A percentile compares a stretch with the other conserved stretches of the same genome.
phyloP scores from a whole-genome alignment of 805 yeast genomes.

The Myxozyma neglecta region DNA sequence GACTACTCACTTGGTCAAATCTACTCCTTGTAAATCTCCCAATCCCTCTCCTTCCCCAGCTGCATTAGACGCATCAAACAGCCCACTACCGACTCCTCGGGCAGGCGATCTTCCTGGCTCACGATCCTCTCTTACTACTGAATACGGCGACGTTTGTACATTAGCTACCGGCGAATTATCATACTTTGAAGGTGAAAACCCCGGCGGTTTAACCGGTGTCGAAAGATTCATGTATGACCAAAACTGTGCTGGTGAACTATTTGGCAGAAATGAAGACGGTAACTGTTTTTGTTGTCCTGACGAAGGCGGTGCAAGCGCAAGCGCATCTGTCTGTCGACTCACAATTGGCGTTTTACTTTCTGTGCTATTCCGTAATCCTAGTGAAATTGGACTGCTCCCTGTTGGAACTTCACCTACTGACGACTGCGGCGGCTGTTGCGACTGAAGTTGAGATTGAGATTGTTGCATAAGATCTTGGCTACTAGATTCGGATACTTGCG shows the following conservation, averaged over 20 bases:
- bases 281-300: conserved; percentile 41
- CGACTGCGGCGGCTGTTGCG: background rate
- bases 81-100: conserved; percentile 1
- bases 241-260: conserved; percentile 77
- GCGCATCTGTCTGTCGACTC: conserved; percentile 25
- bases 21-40: conserved; percentile 51
- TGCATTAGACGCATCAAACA: conserved; percentile 22
- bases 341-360: conserved; percentile 29
- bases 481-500: conserved; percentile 1
- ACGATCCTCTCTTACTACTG: background rate
- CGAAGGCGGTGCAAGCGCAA: conserved; percentile 43
- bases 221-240: conserved; percentile 89
- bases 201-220: conserved; percentile 32
- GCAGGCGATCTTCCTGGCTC: conserved; percentile 1
- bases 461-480: background rate
- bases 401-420: conserved; percentile 2
- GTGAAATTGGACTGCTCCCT: conserved; percentile 25
- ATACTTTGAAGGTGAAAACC: conserved; percentile 38
- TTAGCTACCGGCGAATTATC: conserved; percentile 32
- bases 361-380: conserved; percentile 18
- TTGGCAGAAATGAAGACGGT: conserved; percentile 49
- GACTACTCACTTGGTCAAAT: conserved; percentile 42
- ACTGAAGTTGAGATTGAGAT: background rate
- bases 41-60: conserved; percentile 32
- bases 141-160: conserved; percentile 6